phyloP scores from a whole-genome alignment of 495 filamentous ascomycete genomes.

The Chaetomium tenue region DNA sequence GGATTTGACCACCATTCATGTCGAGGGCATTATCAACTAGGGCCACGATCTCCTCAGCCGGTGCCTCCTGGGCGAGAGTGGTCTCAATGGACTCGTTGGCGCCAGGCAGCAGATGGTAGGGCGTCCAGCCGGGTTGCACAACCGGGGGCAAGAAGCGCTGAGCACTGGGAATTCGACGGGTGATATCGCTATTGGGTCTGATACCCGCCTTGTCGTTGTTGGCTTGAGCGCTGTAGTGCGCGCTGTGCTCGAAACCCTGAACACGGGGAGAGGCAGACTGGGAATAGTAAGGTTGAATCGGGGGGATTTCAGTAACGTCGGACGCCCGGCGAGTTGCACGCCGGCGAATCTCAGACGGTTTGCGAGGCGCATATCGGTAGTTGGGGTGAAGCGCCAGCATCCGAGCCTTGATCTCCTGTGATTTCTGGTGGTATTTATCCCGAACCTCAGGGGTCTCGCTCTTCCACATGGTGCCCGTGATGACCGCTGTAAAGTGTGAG shows the following conservation, averaged over 20 bases:
- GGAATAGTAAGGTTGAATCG: constrained; percentile 3
- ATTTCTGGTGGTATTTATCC: constrained; percentile 20
- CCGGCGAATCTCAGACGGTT: constrained; percentile 22
- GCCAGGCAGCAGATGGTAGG: constrained; percentile 12
- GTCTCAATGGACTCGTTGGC: neutral
- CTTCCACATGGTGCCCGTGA: constrained; percentile 30
- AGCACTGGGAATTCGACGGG: constrained; percentile 12
- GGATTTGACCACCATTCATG: constrained; percentile 1
- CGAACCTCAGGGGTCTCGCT: constrained; percentile 23
- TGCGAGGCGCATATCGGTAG: constrained; percentile 25
- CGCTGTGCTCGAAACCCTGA: constrained; percentile 7
- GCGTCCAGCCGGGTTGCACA: constrained; percentile 14
- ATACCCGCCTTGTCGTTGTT: constrained; percentile 10
- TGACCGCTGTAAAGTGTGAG: constrained; percentile 25
- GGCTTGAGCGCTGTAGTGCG: neutral
- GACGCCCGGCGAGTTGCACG: constrained; percentile 13
- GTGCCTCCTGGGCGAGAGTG: neutral
- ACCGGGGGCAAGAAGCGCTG: constrained; percentile 16
- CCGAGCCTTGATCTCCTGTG: constrained; percentile 23
- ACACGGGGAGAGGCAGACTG: neutral
- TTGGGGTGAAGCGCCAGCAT: constrained; percentile 16
- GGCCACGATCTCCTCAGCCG: neutral
- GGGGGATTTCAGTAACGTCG: neutral
- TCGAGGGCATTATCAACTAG: neutral
- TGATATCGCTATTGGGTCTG: constrained; percentile 15